These are phyloP conservation scores for Acorus calamus DNA, from an alignment of 106 monocot genomes.

Conservation along the genomic window DNA sequence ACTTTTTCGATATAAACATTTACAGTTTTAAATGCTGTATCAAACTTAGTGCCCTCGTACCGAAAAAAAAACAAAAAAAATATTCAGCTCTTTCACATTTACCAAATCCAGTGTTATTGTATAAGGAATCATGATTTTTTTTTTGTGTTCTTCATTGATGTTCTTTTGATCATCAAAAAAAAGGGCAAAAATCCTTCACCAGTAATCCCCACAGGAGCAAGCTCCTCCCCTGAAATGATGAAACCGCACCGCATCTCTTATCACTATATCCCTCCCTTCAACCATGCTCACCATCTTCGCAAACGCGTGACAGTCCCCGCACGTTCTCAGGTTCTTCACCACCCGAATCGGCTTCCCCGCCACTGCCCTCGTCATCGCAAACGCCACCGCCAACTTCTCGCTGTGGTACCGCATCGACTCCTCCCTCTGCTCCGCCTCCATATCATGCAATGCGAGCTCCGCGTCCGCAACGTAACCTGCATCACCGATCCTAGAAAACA, in stretches of 20 bases:
- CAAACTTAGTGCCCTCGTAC: too few relatives aligned
- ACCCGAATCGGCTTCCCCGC: constrained; percentile 43
- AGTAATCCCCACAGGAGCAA: constrained; percentile 67
- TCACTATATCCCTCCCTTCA: constrained; percentile 30
- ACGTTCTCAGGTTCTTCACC: constrained; percentile 61
- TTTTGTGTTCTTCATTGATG: too few relatives aligned
- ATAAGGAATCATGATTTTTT: too few relatives aligned
- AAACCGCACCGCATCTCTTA: constrained; percentile 51
- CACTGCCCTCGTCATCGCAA: constrained; percentile 35
- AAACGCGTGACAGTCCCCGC: constrained; percentile 61
- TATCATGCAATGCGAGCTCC: constrained; percentile 47
- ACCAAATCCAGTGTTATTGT: too few relatives aligned
- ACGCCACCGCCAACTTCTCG: constrained; percentile 58
- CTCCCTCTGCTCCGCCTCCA: constrained; percentile 45
- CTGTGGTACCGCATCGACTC: constrained; percentile 33
- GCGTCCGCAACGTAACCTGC: constrained; percentile 41
- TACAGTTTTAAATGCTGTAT: too few relatives aligned
- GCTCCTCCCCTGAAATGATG: constrained; percentile 49
- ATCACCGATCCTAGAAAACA: constrained; percentile 27
- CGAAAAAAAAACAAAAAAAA: too few relatives aligned
- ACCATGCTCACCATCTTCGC: constrained; percentile 35
- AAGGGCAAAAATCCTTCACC: constrained; percentile 14
- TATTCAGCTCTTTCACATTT: too few relatives aligned
- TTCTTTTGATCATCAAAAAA: too few relatives aligned
- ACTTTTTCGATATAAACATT: too few relatives aligned